Base-by-base conservation (phyloP, 129 eudicot genomes). In the Scalesia atractyloides region DNA sequence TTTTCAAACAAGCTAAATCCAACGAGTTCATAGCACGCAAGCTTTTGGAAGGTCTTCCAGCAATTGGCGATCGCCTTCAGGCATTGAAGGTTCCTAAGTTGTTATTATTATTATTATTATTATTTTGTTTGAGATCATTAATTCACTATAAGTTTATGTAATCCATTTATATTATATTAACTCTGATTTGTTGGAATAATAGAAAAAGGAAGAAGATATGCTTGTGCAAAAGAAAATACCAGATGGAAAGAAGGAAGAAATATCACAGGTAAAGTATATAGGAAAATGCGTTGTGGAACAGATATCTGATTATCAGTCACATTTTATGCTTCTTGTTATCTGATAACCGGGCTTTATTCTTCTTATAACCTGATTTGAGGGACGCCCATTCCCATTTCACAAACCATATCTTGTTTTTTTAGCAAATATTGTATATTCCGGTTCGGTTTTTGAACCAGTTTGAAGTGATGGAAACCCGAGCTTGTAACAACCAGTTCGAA, bases 171-270 rank as follows among this genome's bases (percentile, higher is more conserved):
- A 12, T 17, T 43, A 18, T 69, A 72, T 37, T 37, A 33, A 68
- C 18, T 64, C 43, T 52, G 36, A 20, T 24, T 18, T 64, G 19
- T 72, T 56, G 79, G 70, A 72, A 53, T 60, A 37, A 53, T 76
- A 95, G 99, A 80, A 82, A 86, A 95, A 95, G 80, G 99, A 95
- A 82, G 94, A 90, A 85, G 97, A 95, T 15, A 90, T 95, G 97
- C 95, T 95, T 79, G 99, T 96, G 8, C 97, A 90, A 72, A 90
- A 90, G 94, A 95, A 90, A 77, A 95, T 95, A 75, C 97, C 97
- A 4, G 96, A 88, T 72, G 99, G 99, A 68, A 82, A 90, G 62
- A 95, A 90, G 80, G 99, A 95, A 82, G 99, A 95, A 85, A 84
- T 95, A 72, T 95, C 99, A 66, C 99, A 86, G 97, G 99, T 95